phyloP scores from a whole-genome alignment of 208 protist species.

The Acanthamoeba rhysodes region DNA sequence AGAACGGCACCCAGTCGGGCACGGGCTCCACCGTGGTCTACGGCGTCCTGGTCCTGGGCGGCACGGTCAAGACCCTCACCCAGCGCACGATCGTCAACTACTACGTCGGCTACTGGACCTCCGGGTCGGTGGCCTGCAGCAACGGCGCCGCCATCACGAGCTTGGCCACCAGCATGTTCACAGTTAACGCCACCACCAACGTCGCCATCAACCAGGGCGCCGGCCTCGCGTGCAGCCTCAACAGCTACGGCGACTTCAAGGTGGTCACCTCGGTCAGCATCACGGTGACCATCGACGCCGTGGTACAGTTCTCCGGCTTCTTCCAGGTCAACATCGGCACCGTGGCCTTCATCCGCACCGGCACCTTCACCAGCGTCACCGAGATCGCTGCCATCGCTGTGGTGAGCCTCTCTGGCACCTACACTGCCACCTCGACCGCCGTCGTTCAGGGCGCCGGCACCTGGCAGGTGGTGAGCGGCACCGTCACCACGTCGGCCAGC shows the following conservation, averaged over 20 bases:
- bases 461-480: conserved; percentile 33
- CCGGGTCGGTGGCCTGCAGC: conserved; percentile 50
- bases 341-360: background rate
- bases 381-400: background rate
- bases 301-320: background rate
- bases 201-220: conserved; percentile 21
- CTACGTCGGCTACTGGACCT: conserved; percentile 62
- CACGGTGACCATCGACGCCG: conserved; percentile 1
- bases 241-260: conserved; percentile 52
- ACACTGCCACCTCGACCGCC: background rate
- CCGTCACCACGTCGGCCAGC: conserved; percentile 31
- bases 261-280: conserved; percentile 7
- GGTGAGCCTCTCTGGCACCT: conserved; percentile 42
- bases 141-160: conserved; percentile 23
- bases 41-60: conserved; percentile 60
- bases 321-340: background rate
- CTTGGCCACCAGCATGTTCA: background rate
- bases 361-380: conserved; percentile 13
- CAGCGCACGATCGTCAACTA: conserved; percentile 33
- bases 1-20: conserved; percentile 58
- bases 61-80: conserved; percentile 35
- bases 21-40: conserved; percentile 51
- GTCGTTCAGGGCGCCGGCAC: background rate
- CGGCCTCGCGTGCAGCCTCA: conserved; percentile 32
- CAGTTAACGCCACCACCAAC: conserved; percentile 36